Percentiles rank a stretch among this genome's conserved stretches.
phyloP scores from a whole-genome alignment of 2,329 filamentous ascomycete genomes.

The Myrmaecium sp. region DNA sequence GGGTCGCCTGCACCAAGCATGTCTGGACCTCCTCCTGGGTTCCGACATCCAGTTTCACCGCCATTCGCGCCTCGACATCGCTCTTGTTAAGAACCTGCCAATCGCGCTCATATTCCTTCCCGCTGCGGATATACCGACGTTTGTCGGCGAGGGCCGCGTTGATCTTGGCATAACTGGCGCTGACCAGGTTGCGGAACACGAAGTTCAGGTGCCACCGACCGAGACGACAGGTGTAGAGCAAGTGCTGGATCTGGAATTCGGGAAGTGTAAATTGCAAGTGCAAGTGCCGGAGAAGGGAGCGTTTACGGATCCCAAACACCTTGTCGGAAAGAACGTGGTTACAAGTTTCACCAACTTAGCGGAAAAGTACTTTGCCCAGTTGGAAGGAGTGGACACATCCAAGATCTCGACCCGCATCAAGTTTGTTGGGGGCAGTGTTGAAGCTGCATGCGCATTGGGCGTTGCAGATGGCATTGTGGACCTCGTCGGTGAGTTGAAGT shows the following conservation, averaged over 20 bases:
- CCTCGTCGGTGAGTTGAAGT: conserved; percentile 58
- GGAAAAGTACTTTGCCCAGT: conserved; percentile 62
- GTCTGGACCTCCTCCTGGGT: conserved; percentile 79
- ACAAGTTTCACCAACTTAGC: conserved; percentile 86
- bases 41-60: conserved; percentile 94
- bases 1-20: conserved; percentile 77
- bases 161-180: conserved; percentile 89
- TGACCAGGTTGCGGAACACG: conserved; percentile 86
- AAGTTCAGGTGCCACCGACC: conserved; percentile 39
- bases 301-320: conserved; percentile 51
- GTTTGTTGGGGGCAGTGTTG: conserved; percentile 89
- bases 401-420: conserved; percentile 71
- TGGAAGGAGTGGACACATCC: conserved; percentile 41
- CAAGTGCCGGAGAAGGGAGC: conserved; percentile 79
- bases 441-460: conserved; percentile 87
- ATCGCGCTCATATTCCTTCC: conserved; percentile 95
- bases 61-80: conserved; percentile 90
- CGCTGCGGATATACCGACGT: conserved; percentile 91
- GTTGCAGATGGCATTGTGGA: conserved; percentile 96
- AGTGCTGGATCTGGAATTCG: conserved; percentile 81
- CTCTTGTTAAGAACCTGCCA: conserved; percentile 89
- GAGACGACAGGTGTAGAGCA: conserved; percentile 50
- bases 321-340: conserved; percentile 84
- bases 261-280: conserved; percentile 84
- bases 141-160: conserved; percentile 85